phyloP scores from a whole-genome alignment of 148 eudicot genomes.

The Euryodendron excelsum region DNA sequence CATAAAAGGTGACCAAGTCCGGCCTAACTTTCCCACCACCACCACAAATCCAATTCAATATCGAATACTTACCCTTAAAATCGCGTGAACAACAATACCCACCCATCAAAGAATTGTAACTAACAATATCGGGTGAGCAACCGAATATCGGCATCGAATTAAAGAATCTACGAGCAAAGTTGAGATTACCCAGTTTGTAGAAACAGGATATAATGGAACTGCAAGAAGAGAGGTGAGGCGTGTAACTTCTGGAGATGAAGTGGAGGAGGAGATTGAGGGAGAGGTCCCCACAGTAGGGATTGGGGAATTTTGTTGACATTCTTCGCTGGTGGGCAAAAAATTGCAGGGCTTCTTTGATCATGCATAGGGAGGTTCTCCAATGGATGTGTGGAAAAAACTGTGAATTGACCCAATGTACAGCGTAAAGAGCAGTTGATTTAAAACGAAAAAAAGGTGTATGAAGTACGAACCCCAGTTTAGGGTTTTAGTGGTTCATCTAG shows the following conservation, averaged over 20 bases:
- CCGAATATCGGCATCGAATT: conserved; percentile 16
- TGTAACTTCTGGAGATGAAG: conserved; percentile 21
- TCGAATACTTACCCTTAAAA: not conserved
- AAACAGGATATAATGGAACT: conserved; percentile 17
- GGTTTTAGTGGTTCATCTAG: too few relatives aligned
- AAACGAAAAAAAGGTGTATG: too few relatives aligned
- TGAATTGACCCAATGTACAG: too few relatives aligned
- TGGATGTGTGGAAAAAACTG: not conserved
- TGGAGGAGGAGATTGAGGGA: conserved; percentile 20
- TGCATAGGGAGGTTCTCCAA: conserved; percentile 10
- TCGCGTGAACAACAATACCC: conserved; percentile 14
- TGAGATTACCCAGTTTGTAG: conserved; percentile 19
- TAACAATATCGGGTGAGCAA: conserved; percentile 17
- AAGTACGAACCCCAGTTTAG: too few relatives aligned
- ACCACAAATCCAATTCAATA: conserved; percentile 3
- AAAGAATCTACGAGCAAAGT: conserved; percentile 15
- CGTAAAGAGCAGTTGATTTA: too few relatives aligned
- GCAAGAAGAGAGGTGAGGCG: conserved; percentile 22
- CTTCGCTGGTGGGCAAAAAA: conserved; percentile 9
- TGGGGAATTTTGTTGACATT: not conserved
- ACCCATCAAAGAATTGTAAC: conserved; percentile 24
- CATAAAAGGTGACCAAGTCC: conserved; percentile 23
- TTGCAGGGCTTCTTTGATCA: conserved; percentile 18
- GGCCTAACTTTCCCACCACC: conserved; percentile 13
- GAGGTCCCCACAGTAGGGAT: conserved; percentile 23